A percentile compares a stretch with the other conserved stretches of the same genome.
These are phyloP conservation scores for Ceratobasidium sp. DNA, from an alignment of 1,284 basidiomycete species.

Conservation along the genomic window DNA sequence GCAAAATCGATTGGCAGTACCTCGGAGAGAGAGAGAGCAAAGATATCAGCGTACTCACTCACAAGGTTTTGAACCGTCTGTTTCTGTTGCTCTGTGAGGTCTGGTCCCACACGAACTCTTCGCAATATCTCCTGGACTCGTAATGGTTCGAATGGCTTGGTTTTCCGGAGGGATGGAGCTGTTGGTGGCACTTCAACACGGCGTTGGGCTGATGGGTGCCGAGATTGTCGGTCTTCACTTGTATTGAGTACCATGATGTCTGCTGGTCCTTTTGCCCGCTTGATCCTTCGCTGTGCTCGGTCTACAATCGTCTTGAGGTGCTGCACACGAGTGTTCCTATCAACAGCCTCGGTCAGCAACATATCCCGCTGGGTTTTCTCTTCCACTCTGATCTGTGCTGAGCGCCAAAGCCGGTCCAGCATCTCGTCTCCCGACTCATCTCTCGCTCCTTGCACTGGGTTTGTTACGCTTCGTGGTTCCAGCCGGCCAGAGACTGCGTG, in stretches of 20 bases:
- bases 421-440: too few species aligned
- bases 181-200: neutral
- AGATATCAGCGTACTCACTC: slow-evolving; percentile 20
- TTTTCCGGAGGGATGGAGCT: neutral
- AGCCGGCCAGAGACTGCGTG: too few species aligned
- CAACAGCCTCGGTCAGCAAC: neutral
- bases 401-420: neutral
- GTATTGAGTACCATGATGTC: neutral
- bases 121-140: neutral
- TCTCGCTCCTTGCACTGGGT: too few species aligned
- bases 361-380: slow-evolving; percentile 13
- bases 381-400: neutral
- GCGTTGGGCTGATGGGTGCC: neutral
- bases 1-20: slow-evolving; percentile 11
- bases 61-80: slow-evolving; percentile 7
- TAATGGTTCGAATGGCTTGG: neutral
- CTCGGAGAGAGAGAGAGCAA: slow-evolving; percentile 22
- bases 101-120: slow-evolving; percentile 23
- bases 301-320: neutral
- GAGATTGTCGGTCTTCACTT: neutral
- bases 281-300: neutral
- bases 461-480: too few species aligned
- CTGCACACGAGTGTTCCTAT: too few species aligned
- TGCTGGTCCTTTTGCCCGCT: neutral
- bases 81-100: slow-evolving; percentile 23